Evolutionary conservation across 225 moss, liverwort and hornwort species (phyloP).

Genomic region (Straminergon stramineum): DNA sequence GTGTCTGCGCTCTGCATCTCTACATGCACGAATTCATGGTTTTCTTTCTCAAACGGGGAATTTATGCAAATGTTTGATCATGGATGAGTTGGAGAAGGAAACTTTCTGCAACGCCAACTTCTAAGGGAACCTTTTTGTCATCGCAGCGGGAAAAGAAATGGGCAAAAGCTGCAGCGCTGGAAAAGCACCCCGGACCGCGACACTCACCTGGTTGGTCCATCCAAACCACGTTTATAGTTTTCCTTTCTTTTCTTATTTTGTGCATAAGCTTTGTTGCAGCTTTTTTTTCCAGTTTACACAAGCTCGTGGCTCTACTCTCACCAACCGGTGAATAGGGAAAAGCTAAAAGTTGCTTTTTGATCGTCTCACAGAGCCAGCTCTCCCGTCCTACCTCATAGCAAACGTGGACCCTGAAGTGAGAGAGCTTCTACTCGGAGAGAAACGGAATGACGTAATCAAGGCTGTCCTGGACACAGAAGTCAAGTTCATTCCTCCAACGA

Average conservation of each 20-base stretch:
- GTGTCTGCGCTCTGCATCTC: neutral
- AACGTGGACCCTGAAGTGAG: constrained; percentile 39
- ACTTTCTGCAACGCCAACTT: neutral
- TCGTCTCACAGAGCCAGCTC: constrained; percentile 2
- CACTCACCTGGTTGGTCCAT: neutral
- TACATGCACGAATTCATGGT: neutral
- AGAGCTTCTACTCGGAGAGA: constrained; percentile 29
- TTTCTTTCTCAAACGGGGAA: neutral
- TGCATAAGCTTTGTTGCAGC: neutral
- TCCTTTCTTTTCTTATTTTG: neutral
- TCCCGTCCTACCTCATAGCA: constrained; percentile 34
- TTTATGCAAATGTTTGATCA: neutral
- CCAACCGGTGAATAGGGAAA: neutral
- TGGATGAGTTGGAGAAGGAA: neutral
- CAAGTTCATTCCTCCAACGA: constrained; percentile 6
- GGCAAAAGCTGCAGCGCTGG: neutral
- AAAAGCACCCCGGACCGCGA: neutral
- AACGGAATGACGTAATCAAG: neutral
- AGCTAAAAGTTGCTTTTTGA: neutral
- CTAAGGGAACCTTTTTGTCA: neutral
- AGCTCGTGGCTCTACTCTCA: neutral
- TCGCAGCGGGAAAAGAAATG: constrained; percentile 6
- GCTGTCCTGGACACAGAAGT: neutral
- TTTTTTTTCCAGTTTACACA: neutral
- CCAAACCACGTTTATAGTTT: neutral